Conservation (phyloP, 169 alveolate species). For the Plasmodium sp. region DNA sequence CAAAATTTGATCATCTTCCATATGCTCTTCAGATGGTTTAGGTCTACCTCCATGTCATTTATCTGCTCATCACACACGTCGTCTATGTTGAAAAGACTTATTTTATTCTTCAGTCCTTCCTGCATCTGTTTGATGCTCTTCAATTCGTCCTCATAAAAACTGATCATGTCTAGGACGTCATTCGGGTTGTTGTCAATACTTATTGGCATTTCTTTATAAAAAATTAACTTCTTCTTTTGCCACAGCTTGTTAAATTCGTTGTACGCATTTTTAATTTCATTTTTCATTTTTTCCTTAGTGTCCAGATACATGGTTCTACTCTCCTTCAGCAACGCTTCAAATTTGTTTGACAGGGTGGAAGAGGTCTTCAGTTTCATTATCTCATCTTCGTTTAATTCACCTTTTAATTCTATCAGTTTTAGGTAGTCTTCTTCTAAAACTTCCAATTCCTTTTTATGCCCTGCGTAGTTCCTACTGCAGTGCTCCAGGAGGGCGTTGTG, state of each 20-base stretch:
- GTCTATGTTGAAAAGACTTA: conserved; percentile 64
- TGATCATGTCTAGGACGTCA: conserved; percentile 43
- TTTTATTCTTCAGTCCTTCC: conserved; percentile 34
- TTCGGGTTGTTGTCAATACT: conserved; percentile 42
- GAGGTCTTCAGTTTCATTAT: conserved; percentile 69
- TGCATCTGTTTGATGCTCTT: conserved; percentile 37
- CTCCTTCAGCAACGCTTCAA: conserved; percentile 44
- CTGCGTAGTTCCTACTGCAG: conserved; percentile 42
- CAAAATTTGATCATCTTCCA: conserved; percentile 69
- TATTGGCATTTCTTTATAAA: conserved; percentile 73
- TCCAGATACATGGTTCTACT: conserved; percentile 72
- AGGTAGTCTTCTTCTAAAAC: conserved; percentile 63
- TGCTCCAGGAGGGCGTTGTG: conserved; percentile 37
- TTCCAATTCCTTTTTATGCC: conserved; percentile 50
- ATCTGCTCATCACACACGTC: conserved; percentile 75
- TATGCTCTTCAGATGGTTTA: conserved; percentile 38
- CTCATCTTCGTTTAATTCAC: conserved; percentile 74
- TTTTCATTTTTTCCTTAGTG: conserved; percentile 72
- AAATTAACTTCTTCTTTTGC: conserved; percentile 63
- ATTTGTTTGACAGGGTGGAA: conserved; percentile 45
- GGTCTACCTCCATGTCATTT: conserved; percentile 51
- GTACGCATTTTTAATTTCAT: conserved; percentile 66
- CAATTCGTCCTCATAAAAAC: conserved; percentile 58
- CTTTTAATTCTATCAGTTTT: conserved; percentile 69
- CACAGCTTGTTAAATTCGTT: conserved; percentile 72